Evolutionary conservation across 1,139 yeast genomes (phyloP).

Genomic region (Suhomyces maxii): DNA sequence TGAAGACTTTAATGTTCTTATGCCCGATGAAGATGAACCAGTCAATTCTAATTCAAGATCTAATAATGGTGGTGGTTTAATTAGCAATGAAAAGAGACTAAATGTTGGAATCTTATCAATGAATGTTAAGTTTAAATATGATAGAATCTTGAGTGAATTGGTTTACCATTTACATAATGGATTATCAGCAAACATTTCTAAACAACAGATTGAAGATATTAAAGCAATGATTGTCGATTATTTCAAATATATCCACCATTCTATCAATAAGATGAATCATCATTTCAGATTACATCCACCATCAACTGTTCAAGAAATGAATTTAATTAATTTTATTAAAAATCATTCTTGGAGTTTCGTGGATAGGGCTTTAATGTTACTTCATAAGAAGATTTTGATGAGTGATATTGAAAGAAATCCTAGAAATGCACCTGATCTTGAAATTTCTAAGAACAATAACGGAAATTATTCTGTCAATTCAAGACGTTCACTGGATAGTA

Average conservation of each 20-base stretch:
- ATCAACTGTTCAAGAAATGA: constrained; percentile 41
- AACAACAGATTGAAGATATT: constrained; percentile 42
- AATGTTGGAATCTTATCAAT: constrained; percentile 44
- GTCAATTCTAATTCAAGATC: constrained; percentile 25
- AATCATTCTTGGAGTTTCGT: constrained; percentile 55
- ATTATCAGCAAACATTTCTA: constrained; percentile 34
- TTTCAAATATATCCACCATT: constrained; percentile 48
- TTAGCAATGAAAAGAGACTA: constrained; percentile 23
- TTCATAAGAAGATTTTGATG: constrained; percentile 54
- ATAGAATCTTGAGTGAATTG: constrained; percentile 52
- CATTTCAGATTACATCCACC: constrained; percentile 21
- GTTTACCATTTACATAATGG: constrained; percentile 46
- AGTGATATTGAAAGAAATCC: constrained; percentile 19
- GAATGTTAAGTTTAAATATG: constrained; percentile 55
- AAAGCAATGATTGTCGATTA: constrained; percentile 50
- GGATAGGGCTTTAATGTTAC: constrained; percentile 54
- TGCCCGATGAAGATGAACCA: constrained; percentile 52
- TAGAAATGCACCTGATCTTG: constrained; percentile 12
- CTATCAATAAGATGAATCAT: constrained; percentile 29
- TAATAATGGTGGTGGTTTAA: constrained; percentile 6
- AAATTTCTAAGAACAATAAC: not conserved
- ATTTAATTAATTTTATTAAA: constrained; percentile 48
- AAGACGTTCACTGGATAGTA: constrained; percentile 11
- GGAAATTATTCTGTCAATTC: constrained; percentile 11
- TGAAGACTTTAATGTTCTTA: constrained; percentile 56